Conservation (phyloP, 805 yeast species). For the Zygosaccharomyces siamensis region DNA sequence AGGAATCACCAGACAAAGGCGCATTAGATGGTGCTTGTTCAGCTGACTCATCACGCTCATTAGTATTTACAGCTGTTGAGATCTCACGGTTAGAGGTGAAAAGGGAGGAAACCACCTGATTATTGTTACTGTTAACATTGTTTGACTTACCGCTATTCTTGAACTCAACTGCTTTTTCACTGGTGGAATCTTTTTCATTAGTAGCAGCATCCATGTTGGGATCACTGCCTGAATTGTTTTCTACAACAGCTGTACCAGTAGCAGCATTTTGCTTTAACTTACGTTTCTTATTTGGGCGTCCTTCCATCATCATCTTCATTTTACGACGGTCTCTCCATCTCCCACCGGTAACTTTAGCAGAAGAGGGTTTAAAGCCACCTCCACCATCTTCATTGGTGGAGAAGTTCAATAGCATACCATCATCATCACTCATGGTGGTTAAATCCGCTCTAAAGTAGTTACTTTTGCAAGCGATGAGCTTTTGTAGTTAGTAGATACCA, state of each 20-base stretch:
- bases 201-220: background rate
- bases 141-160: background rate
- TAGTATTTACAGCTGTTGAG: constrained; percentile 31
- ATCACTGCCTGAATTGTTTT: background rate
- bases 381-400: constrained; percentile 37
- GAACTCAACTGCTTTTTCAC: background rate
- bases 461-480: background rate
- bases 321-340: constrained; percentile 78
- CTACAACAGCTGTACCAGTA: background rate
- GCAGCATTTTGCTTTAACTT: background rate
- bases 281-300: constrained; percentile 28
- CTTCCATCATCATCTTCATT: constrained; percentile 46
- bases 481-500: background rate
- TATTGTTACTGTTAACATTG: constrained; percentile 5
- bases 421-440: constrained; percentile 31
- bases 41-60: constrained; percentile 37
- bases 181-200: background rate
- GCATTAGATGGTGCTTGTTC: constrained; percentile 70
- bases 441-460: too few species aligned
- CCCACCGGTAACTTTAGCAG: constrained; percentile 58
- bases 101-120: constrained; percentile 75
- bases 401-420: constrained; percentile 63
- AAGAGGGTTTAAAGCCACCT: constrained; percentile 16
- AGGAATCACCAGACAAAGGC: constrained; percentile 60
- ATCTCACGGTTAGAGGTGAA: constrained; percentile 67